These are phyloP conservation scores for Nothophaeocryptopus gaeumannii DNA, from an alignment of 2,329 filamentous ascomycete genomes.

Conservation along the genomic window DNA sequence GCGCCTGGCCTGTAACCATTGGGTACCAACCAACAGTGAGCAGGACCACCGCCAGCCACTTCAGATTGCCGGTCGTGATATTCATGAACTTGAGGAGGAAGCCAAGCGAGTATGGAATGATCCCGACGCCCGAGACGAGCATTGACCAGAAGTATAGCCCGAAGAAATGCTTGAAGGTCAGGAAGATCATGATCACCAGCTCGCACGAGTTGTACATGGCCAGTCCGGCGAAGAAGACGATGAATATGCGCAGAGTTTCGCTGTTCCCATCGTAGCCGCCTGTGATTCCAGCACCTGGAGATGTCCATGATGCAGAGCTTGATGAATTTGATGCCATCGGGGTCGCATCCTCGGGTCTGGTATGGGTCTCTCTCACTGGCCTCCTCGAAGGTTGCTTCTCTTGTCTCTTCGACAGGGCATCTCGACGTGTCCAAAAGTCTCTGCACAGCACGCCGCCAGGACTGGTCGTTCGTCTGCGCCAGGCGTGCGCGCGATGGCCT, in stretches of 20 bases:
- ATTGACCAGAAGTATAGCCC: slow-evolving; percentile 53
- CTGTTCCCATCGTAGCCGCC: slow-evolving; percentile 29
- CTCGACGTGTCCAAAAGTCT: too few relatives aligned
- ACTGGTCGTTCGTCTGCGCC: too few relatives aligned
- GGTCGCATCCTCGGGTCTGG: not conserved
- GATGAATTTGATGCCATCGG: slow-evolving; percentile 4
- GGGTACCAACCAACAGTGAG: slow-evolving; percentile 55
- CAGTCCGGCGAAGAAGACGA: slow-evolving; percentile 31
- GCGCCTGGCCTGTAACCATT: slow-evolving; percentile 55
- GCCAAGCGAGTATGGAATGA: slow-evolving; percentile 48
- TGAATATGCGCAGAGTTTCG: slow-evolving; percentile 29
- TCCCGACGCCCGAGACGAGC: slow-evolving; percentile 43
- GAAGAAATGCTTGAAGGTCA: slow-evolving; percentile 48
- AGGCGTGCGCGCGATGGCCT: too few relatives aligned
- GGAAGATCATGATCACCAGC: slow-evolving; percentile 45
- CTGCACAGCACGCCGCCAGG: too few relatives aligned
- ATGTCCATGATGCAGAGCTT: slow-evolving; percentile 27
- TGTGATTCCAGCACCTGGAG: slow-evolving; percentile 27
- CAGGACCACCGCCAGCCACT: slow-evolving; percentile 24
- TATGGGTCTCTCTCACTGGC: too few relatives aligned
- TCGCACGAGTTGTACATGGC: slow-evolving; percentile 31
- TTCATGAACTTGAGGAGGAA: slow-evolving; percentile 47
- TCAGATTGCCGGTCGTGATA: slow-evolving; percentile 34
- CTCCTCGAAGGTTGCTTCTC: too few relatives aligned
- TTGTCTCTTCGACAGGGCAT: too few relatives aligned